phyloP scores from a whole-genome alignment of 148 eudicot species.

The Persicaria tinctoria region DNA sequence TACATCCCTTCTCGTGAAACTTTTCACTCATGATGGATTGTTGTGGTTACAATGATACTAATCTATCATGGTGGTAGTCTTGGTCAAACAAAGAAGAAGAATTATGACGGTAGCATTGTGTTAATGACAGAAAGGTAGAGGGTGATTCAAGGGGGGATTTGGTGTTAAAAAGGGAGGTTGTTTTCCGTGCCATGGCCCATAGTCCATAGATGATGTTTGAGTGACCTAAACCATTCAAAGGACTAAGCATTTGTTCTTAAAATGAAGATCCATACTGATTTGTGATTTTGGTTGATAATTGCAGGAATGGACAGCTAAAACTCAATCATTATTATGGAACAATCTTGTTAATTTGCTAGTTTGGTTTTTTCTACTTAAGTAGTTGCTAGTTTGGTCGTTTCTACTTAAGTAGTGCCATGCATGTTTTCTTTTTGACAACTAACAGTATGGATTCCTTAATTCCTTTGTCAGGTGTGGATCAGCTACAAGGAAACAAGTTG shows the following conservation, averaged over 20 bases:
- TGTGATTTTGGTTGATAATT: not conserved
- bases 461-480: slow-evolving; percentile 54
- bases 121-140: not conserved
- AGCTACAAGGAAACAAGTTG: slow-evolving; percentile 65
- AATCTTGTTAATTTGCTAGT: not conserved
- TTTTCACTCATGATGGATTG: too few species aligned
- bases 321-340: not conserved
- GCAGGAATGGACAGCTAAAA: not conserved
- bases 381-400: not conserved
- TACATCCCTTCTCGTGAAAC: too few species aligned
- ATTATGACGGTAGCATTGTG: too few species aligned
- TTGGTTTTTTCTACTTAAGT: not conserved
- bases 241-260: not conserved
- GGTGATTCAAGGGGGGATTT: not conserved
- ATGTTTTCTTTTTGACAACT: too few species aligned
- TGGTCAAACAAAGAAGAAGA: too few species aligned
- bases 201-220: not conserved
- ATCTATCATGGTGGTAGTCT: too few species aligned
- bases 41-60: too few species aligned
- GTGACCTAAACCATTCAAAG: not conserved
- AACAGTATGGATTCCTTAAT: too few species aligned
- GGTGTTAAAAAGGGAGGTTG: not conserved
- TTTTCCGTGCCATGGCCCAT: too few species aligned
- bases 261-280: not conserved
- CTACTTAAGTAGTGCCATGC: not conserved